Percentiles rank a stretch among this genome's conserved stretches.
Evolutionary conservation across 768 basidiomycete genomes (phyloP).

Genomic region (Pleurotus citrinopileatus): DNA sequence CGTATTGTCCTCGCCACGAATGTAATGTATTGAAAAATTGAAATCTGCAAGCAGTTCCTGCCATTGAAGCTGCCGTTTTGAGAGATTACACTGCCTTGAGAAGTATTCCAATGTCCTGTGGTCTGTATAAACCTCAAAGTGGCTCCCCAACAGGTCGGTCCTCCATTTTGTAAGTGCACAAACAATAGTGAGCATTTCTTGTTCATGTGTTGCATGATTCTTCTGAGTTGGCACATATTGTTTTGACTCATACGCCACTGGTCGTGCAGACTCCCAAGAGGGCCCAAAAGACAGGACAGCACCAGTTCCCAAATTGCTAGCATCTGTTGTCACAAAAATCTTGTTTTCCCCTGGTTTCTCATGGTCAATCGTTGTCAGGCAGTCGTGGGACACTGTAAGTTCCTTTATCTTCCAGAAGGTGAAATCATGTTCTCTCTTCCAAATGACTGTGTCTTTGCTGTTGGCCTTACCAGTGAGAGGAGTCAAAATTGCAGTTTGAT

Average conservation of each 20-base stretch:
- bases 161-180: constrained; percentile 22
- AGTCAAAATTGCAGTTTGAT: neutral
- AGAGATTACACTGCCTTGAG: constrained; percentile 27
- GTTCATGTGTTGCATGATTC: constrained; percentile 31
- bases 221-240: constrained; percentile 17
- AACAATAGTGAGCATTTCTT: constrained; percentile 30
- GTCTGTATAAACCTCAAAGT: constrained; percentile 25
- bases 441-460: neutral
- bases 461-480: neutral
- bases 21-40: constrained; percentile 30
- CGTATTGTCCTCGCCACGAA: constrained; percentile 30
- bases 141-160: constrained; percentile 15
- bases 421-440: neutral
- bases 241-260: constrained; percentile 23
- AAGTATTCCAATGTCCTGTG: constrained; percentile 30
- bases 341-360: constrained; percentile 19
- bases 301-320: constrained; percentile 21
- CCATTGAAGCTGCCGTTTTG: constrained; percentile 29
- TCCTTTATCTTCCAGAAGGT: neutral
- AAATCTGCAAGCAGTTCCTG: constrained; percentile 31
- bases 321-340: constrained; percentile 28
- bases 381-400: constrained; percentile 4
- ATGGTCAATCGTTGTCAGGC: constrained; percentile 28
- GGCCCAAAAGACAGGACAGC: constrained; percentile 23
- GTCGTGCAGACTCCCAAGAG: constrained; percentile 24